Evolutionary conservation across 1,284 basidiomycete species (phyloP).

Genomic region (Exobasidium cylindrosporum): DNA sequence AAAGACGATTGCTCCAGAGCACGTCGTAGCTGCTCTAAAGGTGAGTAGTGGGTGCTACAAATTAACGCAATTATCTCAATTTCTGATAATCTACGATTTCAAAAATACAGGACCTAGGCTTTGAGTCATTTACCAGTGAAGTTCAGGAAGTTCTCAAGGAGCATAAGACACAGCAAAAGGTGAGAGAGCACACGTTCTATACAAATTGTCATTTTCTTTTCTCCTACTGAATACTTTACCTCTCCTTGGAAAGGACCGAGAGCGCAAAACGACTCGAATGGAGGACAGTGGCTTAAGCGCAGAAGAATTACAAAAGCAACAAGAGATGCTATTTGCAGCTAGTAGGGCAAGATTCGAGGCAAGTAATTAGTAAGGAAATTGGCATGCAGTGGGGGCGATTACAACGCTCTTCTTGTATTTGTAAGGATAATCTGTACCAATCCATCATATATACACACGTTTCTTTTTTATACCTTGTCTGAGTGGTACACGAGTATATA

Average conservation of each 20-base stretch:
- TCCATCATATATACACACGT: no score
- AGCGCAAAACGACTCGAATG: slow-evolving; percentile 68
- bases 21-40: slow-evolving; percentile 87
- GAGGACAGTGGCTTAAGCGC: slow-evolving; percentile 85
- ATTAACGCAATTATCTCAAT: slow-evolving; percentile 49
- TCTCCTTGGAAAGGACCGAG: slow-evolving; percentile 48
- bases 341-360: slow-evolving; percentile 65
- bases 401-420: neutral
- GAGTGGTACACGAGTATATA: no score
- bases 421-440: neutral
- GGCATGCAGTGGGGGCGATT: no score
- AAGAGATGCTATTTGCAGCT: slow-evolving; percentile 86
- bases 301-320: slow-evolving; percentile 81
- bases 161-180: slow-evolving; percentile 90
- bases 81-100: neutral
- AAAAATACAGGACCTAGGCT: slow-evolving; percentile 68
- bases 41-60: slow-evolving; percentile 59
- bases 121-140: slow-evolving; percentile 78
- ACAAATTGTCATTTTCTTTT: neutral
- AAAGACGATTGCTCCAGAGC: slow-evolving; percentile 98
- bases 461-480: no score
- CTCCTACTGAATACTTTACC: slow-evolving; percentile 7
- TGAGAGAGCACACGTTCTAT: slow-evolving; percentile 15
- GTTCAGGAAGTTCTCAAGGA: slow-evolving; percentile 89
- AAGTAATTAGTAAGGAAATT: slow-evolving; percentile 35